phyloP scores from a whole-genome alignment of 495 filamentous ascomycete species.

The Opeltia flavorubescens region DNA sequence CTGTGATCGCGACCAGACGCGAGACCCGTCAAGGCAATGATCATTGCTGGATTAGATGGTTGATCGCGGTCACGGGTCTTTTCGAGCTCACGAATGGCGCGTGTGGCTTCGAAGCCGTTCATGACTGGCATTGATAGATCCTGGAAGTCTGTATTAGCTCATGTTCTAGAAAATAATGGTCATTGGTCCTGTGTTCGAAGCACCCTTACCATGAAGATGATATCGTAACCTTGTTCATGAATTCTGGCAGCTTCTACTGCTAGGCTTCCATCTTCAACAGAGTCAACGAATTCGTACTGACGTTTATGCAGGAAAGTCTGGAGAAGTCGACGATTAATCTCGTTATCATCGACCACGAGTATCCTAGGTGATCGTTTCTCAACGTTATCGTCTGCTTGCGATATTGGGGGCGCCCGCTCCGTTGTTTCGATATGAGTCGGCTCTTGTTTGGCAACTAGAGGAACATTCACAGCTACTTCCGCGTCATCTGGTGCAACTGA shows the following conservation, averaged over 20 bases:
- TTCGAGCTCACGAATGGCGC: constrained; percentile 48
- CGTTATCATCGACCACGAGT: constrained; percentile 62
- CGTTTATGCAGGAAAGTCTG: constrained; percentile 45
- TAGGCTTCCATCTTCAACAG: constrained; percentile 37
- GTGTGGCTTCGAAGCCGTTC: constrained; percentile 51
- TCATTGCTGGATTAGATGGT: constrained; percentile 27
- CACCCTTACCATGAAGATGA: constrained; percentile 41
- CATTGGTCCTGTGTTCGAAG: neutral
- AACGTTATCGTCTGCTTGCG: neutral
- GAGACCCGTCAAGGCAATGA: constrained; percentile 60
- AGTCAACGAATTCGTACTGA: constrained; percentile 23
- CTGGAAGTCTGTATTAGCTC: constrained; percentile 7
- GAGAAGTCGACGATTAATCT: constrained; percentile 59
- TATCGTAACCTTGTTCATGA: constrained; percentile 30
- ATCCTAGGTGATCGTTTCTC: constrained; percentile 23
- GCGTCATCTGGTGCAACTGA: neutral
- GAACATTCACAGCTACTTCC: neutral
- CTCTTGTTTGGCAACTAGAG: neutral
- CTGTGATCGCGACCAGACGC: constrained; percentile 47
- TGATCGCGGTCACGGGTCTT: constrained; percentile 8
- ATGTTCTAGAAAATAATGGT: neutral
- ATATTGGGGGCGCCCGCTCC: neutral
- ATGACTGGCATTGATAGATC: constrained; percentile 66
- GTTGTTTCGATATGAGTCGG: constrained; percentile 1
- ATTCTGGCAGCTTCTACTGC: constrained; percentile 36